Conservation (phyloP, 352 stramenopile genomes). For the Nothophytophthora sp. region DNA sequence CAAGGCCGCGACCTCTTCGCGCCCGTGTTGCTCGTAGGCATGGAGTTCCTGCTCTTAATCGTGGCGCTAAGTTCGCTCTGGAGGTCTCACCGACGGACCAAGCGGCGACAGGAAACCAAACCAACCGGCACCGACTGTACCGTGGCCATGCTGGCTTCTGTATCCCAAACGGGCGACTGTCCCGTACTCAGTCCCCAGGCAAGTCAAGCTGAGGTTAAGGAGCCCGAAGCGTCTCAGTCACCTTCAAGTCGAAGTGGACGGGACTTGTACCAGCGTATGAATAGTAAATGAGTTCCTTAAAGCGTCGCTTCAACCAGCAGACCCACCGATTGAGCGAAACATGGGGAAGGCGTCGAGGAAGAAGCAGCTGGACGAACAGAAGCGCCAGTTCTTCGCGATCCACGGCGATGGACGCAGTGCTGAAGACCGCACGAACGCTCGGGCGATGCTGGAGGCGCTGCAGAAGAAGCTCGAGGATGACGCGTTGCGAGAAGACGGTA, state of each 20-base stretch:
- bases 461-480: constrained; percentile 67
- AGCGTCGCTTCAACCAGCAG: no score
- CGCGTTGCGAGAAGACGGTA: constrained; percentile 57
- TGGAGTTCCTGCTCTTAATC: constrained; percentile 12
- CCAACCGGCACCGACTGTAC: no score
- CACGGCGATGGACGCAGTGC: constrained; percentile 42
- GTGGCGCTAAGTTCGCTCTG: constrained; percentile 2
- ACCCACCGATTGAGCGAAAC: no score
- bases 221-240: neutral
- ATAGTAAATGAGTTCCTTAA: no score
- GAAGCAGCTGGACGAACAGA: constrained; percentile 50
- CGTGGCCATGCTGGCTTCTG: constrained; percentile 11
- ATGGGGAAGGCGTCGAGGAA: constrained; percentile 52
- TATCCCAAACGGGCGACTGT: constrained; percentile 7
- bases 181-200: constrained; percentile 6
- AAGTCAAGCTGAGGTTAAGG: no score
- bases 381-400: constrained; percentile 42
- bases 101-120: no score
- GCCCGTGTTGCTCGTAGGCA: constrained; percentile 12
- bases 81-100: neutral
- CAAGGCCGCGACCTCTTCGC: constrained; percentile 12
- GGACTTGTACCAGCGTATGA: no score
- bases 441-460: constrained; percentile 54
- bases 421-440: constrained; percentile 36
- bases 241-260: neutral